Percentiles rank a stretch among this genome's conserved stretches.
phyloP scores from a whole-genome alignment of 371 early-diverging fungal genomes.

The Haplosporangium sp. region DNA sequence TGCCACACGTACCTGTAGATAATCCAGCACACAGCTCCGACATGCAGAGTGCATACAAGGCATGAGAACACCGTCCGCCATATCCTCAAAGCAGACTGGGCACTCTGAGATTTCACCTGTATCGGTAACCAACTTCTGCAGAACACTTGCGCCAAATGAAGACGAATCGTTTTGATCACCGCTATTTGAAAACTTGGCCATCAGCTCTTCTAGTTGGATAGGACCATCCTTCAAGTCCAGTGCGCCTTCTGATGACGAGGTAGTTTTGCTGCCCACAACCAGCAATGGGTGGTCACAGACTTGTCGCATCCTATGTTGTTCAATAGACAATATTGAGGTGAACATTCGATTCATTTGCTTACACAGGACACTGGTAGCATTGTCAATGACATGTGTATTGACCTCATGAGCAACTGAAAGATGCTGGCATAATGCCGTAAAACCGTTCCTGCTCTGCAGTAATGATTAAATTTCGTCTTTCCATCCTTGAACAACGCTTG shows the following conservation, averaged over 20 bases:
- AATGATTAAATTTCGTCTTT: constrained; percentile 86
- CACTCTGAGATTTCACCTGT: constrained; percentile 54
- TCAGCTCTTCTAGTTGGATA: constrained; percentile 59
- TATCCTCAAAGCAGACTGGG: constrained; percentile 65
- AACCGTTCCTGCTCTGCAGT: constrained; percentile 86
- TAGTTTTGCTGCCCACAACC: constrained; percentile 49
- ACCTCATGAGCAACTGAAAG: constrained; percentile 79
- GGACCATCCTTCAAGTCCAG: constrained; percentile 50
- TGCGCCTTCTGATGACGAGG: constrained; percentile 16
- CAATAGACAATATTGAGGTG: background rate
- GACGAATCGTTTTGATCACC: constrained; percentile 25
- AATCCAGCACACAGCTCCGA: constrained; percentile 68
- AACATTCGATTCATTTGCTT: background rate
- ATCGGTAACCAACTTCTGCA: constrained; percentile 53
- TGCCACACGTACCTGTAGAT: constrained; percentile 58
- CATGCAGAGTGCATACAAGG: constrained; percentile 79
- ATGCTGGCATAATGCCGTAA: constrained; percentile 95
- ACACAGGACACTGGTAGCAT: too few species aligned
- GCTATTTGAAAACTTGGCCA: constrained; percentile 55
- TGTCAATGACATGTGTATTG: background rate
- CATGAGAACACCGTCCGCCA: constrained; percentile 63
- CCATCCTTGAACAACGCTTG: constrained; percentile 85
- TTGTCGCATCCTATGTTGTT: constrained; percentile 63
- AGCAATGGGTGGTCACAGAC: constrained; percentile 74
- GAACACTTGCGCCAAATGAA: constrained; percentile 56